Percentiles rank a stretch among this genome's conserved stretches.
Evolutionary conservation across 805 yeast species (phyloP).

Genomic region (Ogataea nonfermentans): DNA sequence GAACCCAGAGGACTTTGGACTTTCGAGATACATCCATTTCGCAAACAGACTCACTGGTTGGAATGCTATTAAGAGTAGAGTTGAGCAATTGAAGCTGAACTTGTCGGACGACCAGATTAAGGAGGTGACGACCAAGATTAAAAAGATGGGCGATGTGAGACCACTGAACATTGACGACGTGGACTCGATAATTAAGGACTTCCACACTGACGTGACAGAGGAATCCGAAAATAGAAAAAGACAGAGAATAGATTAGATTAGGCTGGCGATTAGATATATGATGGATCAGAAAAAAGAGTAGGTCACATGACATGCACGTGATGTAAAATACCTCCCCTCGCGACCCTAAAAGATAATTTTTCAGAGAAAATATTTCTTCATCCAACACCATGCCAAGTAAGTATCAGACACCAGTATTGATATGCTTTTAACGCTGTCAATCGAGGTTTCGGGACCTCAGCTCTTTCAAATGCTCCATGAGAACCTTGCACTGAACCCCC

Average conservation of each 20-base stretch:
- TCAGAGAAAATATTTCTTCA: slow-evolving; percentile 11
- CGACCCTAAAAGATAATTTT: slow-evolving; percentile 7
- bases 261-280: not conserved
- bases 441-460: slow-evolving; percentile 28
- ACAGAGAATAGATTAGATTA: slow-evolving; percentile 6
- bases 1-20: slow-evolving; percentile 92
- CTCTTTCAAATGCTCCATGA: slow-evolving; percentile 12
- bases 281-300: not conserved
- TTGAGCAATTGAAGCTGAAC: slow-evolving; percentile 89
- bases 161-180: slow-evolving; percentile 95
- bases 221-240: slow-evolving; percentile 2
- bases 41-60: slow-evolving; percentile 98
- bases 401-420: slow-evolving; percentile 17
- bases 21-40: slow-evolving; percentile 93
- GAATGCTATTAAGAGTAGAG: slow-evolving; percentile 98
- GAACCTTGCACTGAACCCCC: slow-evolving; percentile 67
- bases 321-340: slow-evolving; percentile 1
- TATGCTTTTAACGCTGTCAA: slow-evolving; percentile 2
- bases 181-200: slow-evolving; percentile 92
- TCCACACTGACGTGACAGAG: slow-evolving; percentile 62
- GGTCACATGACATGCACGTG: slow-evolving; percentile 10
- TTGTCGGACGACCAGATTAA: slow-evolving; percentile 91
- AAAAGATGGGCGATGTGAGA: slow-evolving; percentile 92
- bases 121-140: slow-evolving; percentile 91
- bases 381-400: slow-evolving; percentile 31